These are phyloP conservation scores for Brassica incana DNA, from an alignment of 345 rosid genomes.

Conservation along the genomic window DNA sequence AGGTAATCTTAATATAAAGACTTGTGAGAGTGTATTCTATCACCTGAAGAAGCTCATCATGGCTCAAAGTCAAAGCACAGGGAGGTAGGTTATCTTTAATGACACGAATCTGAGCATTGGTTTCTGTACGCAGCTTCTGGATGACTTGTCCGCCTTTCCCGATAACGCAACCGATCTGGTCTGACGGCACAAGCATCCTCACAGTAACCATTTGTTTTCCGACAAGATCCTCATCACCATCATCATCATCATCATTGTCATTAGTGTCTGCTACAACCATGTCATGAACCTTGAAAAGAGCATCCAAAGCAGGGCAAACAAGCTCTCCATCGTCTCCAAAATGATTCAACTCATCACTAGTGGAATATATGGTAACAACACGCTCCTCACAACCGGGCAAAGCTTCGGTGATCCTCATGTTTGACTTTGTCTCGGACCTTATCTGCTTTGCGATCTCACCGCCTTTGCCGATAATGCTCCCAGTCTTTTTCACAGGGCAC, in stretches of 20 bases:
- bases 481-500: slow-evolving; percentile 62
- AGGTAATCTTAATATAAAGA: background rate
- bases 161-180: slow-evolving; percentile 80
- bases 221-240: slow-evolving; percentile 44
- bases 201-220: slow-evolving; percentile 49
- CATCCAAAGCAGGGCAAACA: slow-evolving; percentile 73
- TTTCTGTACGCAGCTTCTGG: slow-evolving; percentile 63
- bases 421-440: slow-evolving; percentile 61
- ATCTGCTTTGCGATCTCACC: slow-evolving; percentile 72
- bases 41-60: slow-evolving; percentile 82
- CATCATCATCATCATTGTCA: slow-evolving; percentile 19
- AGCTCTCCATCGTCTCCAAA: slow-evolving; percentile 52
- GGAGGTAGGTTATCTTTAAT: slow-evolving; percentile 60
- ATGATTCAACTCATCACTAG: slow-evolving; percentile 57
- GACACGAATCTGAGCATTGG: slow-evolving; percentile 66
- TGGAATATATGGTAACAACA: slow-evolving; percentile 63
- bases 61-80: slow-evolving; percentile 55
- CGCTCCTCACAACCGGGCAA: slow-evolving; percentile 74
- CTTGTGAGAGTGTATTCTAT: slow-evolving; percentile 2
- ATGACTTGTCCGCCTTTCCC: slow-evolving; percentile 81
- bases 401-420: slow-evolving; percentile 63
- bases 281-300: slow-evolving; percentile 67
- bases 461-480: slow-evolving; percentile 72
- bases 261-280: slow-evolving; percentile 37
- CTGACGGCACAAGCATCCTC: slow-evolving; percentile 73